Evolutionary conservation across 257 asterid species (phyloP).

Genomic region (Petrea volubilis): DNA sequence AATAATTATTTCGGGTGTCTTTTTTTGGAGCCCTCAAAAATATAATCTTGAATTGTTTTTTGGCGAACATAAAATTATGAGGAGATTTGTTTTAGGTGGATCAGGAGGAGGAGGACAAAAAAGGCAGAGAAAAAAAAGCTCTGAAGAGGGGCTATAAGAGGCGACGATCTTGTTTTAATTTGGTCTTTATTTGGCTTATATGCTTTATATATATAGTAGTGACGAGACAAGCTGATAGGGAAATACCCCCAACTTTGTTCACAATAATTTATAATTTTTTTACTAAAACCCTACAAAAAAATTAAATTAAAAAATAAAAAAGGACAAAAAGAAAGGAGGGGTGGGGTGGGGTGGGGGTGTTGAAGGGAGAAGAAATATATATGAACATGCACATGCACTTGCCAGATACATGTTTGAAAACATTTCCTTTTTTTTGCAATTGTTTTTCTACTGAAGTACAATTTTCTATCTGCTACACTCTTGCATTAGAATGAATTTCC

Average conservation of each 20-base stretch:
- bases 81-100: slow-evolving; percentile 18
- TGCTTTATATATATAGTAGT: slow-evolving; percentile 42
- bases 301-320: not conserved
- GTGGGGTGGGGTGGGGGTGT: too few species aligned
- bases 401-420: too few species aligned
- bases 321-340: not conserved
- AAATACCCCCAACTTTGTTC: slow-evolving; percentile 24
- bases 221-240: slow-evolving; percentile 40
- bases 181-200: slow-evolving; percentile 68
- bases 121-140: too few species aligned
- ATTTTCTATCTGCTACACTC: too few species aligned
- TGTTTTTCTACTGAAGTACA: too few species aligned
- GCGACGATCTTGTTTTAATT: slow-evolving; percentile 27
- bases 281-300: not conserved
- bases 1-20: not conserved
- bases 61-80: too few species aligned
- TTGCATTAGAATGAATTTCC: too few species aligned
- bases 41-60: slow-evolving; percentile 3
- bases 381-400: slow-evolving; percentile 5
- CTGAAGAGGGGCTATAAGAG: too few species aligned
- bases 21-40: not conserved
- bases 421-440: too few species aligned
- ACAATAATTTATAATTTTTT: not conserved
- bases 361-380: not conserved
- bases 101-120: slow-evolving; percentile 43